Evolutionary conservation across 2,329 filamentous ascomycete species (phyloP), one percentile per base, ranked within the genome.

Genomic region (Aschersonia sp.): DNA sequence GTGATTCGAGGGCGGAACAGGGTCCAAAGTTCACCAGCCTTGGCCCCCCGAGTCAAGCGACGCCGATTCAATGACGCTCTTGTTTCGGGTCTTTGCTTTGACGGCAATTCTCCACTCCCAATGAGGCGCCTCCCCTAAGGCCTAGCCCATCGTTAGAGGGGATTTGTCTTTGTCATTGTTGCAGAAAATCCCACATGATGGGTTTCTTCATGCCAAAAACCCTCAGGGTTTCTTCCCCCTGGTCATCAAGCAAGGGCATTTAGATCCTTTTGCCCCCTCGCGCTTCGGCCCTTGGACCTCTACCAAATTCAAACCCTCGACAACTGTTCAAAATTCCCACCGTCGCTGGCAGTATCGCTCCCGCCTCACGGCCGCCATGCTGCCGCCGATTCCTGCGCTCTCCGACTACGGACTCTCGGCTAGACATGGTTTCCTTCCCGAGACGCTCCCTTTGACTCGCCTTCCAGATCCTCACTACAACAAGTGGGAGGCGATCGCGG

Each of bases 401-500:
- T 74, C 78, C 62, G 83, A 94, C 65, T 94, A 94, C 68, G 86
- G 84, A 66, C 78, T 88, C 64, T 86, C 85, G 54, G 70, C 77
- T 51, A 72, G 79, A 49, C 79, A 87, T 67, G 92, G 92, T 58
- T 98, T 98, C 68, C 78, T 98, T 47, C 88, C 92, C 2, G 73
- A 85, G 52, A 80, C 87, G 53, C 68, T 85, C 37, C 92, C 92
- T 42, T 72, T 97, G 53, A 81, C 86, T 52, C 71, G 78, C 48
- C 79, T 98, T 11, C 85, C 88, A 8, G 85, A 96, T 60, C 78
- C 84, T 3, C 97, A 96, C 70, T 98, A 97, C 67, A 82, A 85
- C 64, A 87, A 87, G 60, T 98, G 92, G 92, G 92, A 98, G 68
- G 78, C 83, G 43, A 76, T 96, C 45, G 78, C 83, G 35, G 77